Evolutionary conservation across 73 alveolate genomes (phyloP), one percentile per base, ranked within the genome.

Genomic region (Symbiodinium pilosum): DNA sequence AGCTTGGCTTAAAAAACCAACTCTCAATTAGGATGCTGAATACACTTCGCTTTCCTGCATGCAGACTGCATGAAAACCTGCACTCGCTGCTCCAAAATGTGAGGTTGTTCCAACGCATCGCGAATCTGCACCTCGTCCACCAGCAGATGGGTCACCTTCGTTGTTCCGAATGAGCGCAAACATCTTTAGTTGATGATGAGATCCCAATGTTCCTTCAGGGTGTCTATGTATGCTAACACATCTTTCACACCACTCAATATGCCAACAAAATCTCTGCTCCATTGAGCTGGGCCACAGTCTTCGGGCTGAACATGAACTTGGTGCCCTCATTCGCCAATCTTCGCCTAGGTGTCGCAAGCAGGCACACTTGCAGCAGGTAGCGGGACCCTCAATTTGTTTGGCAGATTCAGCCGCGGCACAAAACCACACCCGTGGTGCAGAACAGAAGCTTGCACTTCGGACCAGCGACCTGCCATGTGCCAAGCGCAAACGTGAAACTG

Each of bases 371-470:
- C 41, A 20, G 6, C 71, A 52, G 12, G 71, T 52, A 26, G 9
- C 9, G 38, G 21, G 40, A 20, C 38, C 21, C 83, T 30, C 83
- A 64, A 26, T 20, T 64, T 16, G 6, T 16, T 30, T 5, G n/a
- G n/a, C 40, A 39, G 34, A 44, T 36, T 59, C 36, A 59, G 77
- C 32, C 38, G 28, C 36, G 16, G 77, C 36, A 43, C 91, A 99
- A 95, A 91, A 99, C 99, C 98, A 99, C 99, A 11, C 99, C 99
- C 14, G 99, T 99, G 18, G 99, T 99, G 99, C 99, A 99, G 54
- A 99, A 99, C n/a, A 99, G 99, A 38, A 99, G 96, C 92, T 99
- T 98, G 92, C 98, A 92, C 84, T 92, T 73, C 24, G 98, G 98
- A 21, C 85, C 83, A 4, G 98, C 98, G 11, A 92, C 96, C 96